Evolutionary conservation across 306 rosid species (phyloP).

Genomic region (Nissolia schottii): DNA sequence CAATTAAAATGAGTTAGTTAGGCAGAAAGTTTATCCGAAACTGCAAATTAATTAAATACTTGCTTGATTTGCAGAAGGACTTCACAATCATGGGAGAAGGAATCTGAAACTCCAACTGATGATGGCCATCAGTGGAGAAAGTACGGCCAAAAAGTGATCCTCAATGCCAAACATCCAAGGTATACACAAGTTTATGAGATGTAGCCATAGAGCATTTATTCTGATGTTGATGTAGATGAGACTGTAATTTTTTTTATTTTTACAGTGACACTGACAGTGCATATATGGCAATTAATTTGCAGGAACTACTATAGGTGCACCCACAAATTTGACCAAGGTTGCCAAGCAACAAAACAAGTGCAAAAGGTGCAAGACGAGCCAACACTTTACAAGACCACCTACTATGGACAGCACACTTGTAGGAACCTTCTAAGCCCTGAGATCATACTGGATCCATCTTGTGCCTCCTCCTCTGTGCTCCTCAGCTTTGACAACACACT

Average conservation of each 20-base stretch:
- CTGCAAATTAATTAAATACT: not conserved
- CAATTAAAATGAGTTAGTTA: too few species aligned
- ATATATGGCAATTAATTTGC: too few species aligned
- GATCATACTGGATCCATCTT: constrained; percentile 35
- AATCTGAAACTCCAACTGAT: constrained; percentile 25
- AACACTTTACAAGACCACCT: constrained; percentile 43
- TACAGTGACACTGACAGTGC: too few species aligned
- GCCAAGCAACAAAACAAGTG: constrained; percentile 73
- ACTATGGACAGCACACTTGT: constrained; percentile 56
- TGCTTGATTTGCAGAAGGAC: constrained; percentile 51
- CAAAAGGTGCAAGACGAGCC: constrained; percentile 59
- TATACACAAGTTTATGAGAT: not conserved
- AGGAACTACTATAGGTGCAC: constrained; percentile 79
- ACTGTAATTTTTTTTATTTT: too few species aligned
- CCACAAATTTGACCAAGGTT: constrained; percentile 60
- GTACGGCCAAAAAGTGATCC: constrained; percentile 66
- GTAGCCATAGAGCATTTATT: too few species aligned
- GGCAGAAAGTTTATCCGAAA: not conserved
- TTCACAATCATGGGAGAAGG: constrained; percentile 36
- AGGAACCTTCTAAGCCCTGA: constrained; percentile 32
- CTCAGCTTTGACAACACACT: constrained; percentile 44
- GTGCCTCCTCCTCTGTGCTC: constrained; percentile 21
- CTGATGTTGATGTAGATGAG: too few species aligned
- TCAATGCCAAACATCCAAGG: constrained; percentile 43
- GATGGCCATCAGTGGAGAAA: constrained; percentile 82